phyloP scores from a whole-genome alignment of 1,284 basidiomycete species.

The Malassezia brasiliensis region DNA sequence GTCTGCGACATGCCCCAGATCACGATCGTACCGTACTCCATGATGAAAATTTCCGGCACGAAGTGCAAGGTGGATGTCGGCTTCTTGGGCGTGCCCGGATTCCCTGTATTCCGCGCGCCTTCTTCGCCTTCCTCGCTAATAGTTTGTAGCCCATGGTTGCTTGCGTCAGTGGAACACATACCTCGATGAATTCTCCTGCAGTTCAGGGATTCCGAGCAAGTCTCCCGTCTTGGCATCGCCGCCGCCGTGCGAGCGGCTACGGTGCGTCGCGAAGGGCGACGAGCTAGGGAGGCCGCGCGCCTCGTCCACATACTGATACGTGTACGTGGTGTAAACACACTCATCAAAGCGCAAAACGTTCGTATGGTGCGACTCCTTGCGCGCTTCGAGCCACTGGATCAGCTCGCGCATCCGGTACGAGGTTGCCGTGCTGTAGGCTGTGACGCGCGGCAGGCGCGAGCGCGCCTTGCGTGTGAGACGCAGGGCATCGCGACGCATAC shows the following conservation, averaged over 20 bases:
- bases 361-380: slow-evolving; percentile 69
- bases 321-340: slow-evolving; percentile 46
- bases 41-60: slow-evolving; percentile 58
- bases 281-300: slow-evolving; percentile 23
- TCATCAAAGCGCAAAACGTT: slow-evolving; percentile 46
- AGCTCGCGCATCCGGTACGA: slow-evolving; percentile 79
- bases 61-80: slow-evolving; percentile 15
- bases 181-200: slow-evolving; percentile 8
- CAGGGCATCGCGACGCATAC: slow-evolving; percentile 78
- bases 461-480: slow-evolving; percentile 85
- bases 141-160: slow-evolving; percentile 13
- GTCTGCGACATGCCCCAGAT: slow-evolving; percentile 93
- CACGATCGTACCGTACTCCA: slow-evolving; percentile 85
- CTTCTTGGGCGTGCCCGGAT: slow-evolving; percentile 23
- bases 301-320: slow-evolving; percentile 41
- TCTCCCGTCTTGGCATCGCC: slow-evolving; percentile 22
- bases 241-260: neutral
- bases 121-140: slow-evolving; percentile 19
- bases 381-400: slow-evolving; percentile 74
- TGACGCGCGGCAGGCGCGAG: slow-evolving; percentile 82
- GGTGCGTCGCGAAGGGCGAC: neutral
- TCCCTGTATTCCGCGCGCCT: neutral
- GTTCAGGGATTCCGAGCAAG: slow-evolving; percentile 41
- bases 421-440: slow-evolving; percentile 84
- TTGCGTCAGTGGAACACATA: neutral